Conservation (phyloP, 2,329 filamentous ascomycete species). For the Microdochium trichocladiopsis region DNA sequence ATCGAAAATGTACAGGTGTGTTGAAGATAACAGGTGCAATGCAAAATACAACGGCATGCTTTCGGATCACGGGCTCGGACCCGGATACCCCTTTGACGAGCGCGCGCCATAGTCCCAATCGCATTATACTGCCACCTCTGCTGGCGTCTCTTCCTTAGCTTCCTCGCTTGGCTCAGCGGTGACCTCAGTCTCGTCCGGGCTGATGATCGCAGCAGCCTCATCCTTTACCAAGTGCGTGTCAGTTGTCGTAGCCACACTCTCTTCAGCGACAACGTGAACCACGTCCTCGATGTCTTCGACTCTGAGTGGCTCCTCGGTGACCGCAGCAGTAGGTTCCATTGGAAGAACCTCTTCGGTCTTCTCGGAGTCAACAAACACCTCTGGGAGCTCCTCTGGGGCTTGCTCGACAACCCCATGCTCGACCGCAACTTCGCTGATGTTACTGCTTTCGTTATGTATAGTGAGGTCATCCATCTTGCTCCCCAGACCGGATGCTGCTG, state of each 20-base stretch:
- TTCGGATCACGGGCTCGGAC: background rate
- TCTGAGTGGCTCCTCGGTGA: conserved; percentile 12
- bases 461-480: background rate
- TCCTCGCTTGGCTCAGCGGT: no score
- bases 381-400: conserved; percentile 1
- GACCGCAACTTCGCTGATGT: background rate
- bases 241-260: no score
- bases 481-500: background rate
- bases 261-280: no score
- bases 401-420: conserved; percentile 3
- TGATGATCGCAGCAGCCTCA: background rate
- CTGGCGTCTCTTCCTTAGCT: no score
- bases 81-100: no score
- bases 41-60: background rate
- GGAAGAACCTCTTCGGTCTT: conserved; percentile 1
- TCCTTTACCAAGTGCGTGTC: no score
- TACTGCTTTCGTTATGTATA: background rate
- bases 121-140: no score
- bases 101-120: no score
- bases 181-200: no score
- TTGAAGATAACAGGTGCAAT: background rate
- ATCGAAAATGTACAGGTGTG: background rate
- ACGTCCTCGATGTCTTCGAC: conserved; percentile 19
- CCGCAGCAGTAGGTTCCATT: conserved; percentile 2
- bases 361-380: background rate